A percentile compares a stretch with the other conserved stretches of the same genome.
Evolutionary conservation across 2,329 filamentous ascomycete genomes (phyloP).

Genomic region (Lizonia empirigonia): DNA sequence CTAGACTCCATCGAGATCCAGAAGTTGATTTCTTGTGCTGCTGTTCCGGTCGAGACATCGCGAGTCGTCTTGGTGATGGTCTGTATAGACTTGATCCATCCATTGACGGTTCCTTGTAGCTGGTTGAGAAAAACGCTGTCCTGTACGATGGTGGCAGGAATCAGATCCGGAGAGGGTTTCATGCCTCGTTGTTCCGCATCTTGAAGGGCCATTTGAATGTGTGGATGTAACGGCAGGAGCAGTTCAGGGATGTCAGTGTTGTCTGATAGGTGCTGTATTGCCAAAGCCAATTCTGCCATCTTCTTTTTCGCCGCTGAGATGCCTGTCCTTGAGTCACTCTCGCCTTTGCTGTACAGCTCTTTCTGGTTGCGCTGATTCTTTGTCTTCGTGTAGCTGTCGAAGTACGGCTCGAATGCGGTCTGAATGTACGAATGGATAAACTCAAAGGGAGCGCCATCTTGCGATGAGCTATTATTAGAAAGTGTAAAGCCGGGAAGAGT

Average conservation of each 20-base stretch:
- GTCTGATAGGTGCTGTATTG: constrained; percentile 88
- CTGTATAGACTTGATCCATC: constrained; percentile 99
- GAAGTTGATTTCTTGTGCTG: constrained; percentile 98
- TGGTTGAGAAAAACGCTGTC: constrained; percentile 94
- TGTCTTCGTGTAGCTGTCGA: constrained; percentile 94
- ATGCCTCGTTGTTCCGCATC: constrained; percentile 70
- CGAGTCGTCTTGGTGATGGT: constrained; percentile 92
- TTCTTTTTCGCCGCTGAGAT: constrained; percentile 98
- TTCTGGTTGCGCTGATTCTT: constrained; percentile 59
- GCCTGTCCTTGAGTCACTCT: constrained; percentile 89
- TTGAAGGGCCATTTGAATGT: constrained; percentile 84
- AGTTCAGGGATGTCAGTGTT: constrained; percentile 98
- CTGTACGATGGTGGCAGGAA: constrained; percentile 75
- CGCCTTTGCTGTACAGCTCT: constrained; percentile 71
- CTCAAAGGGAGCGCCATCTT: constrained; percentile 85
- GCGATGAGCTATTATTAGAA: constrained; percentile 69
- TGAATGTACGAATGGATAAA: constrained; percentile 91
- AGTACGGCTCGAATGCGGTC: constrained; percentile 90
- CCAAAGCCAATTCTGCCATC: constrained; percentile 90
- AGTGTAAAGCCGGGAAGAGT: constrained; percentile 85
- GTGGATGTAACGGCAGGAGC: constrained; percentile 82
- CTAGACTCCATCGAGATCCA: constrained; percentile 98
- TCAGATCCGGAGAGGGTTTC: constrained; percentile 77
- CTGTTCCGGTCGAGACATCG: constrained; percentile 77
- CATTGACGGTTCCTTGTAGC: constrained; percentile 90